These are phyloP conservation scores for Podospora australis DNA, from an alignment of 495 filamentous ascomycete species.

Conservation along the genomic window DNA sequence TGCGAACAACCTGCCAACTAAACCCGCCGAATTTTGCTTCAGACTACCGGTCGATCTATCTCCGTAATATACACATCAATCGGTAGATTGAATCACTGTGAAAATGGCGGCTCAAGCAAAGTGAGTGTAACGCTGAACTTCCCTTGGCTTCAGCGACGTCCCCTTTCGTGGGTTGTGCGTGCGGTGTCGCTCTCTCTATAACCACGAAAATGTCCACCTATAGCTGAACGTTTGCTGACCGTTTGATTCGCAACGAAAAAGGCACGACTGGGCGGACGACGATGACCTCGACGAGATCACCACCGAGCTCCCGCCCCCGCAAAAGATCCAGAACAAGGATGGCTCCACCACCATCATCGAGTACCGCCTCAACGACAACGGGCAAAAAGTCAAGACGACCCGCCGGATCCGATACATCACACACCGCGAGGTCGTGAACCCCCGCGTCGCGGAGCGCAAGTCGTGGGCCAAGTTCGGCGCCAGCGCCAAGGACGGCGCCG, in stretches of 20 bases:
- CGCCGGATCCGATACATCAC: constrained; percentile 87
- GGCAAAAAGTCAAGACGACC: constrained; percentile 93
- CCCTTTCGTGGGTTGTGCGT: too few species aligned
- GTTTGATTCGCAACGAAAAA: too few species aligned
- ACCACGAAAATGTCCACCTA: too few species aligned
- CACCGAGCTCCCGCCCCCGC: constrained; percentile 71
- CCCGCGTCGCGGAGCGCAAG: constrained; percentile 88
- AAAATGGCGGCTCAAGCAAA: constrained; percentile 26
- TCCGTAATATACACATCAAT: background rate
- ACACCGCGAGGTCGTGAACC: constrained; percentile 87
- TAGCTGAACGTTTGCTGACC: too few species aligned
- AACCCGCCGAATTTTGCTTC: background rate
- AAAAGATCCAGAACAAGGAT: constrained; percentile 91
- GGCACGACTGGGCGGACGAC: constrained; percentile 90
- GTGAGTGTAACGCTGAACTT: too few species aligned
- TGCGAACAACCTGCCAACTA: background rate
- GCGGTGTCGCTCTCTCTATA: too few species aligned
- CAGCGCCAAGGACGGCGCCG: constrained; percentile 57
- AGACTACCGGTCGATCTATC: background rate
- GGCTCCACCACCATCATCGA: constrained; percentile 92
- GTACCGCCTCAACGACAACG: constrained; percentile 84
- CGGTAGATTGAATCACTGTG: constrained; percentile 1
- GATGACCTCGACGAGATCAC: constrained; percentile 80
- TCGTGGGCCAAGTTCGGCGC: constrained; percentile 88
- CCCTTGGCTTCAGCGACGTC: too few species aligned